These are phyloP conservation scores for Penicillium paradoxum DNA, from an alignment of 495 filamentous ascomycete species.

Conservation along the genomic window DNA sequence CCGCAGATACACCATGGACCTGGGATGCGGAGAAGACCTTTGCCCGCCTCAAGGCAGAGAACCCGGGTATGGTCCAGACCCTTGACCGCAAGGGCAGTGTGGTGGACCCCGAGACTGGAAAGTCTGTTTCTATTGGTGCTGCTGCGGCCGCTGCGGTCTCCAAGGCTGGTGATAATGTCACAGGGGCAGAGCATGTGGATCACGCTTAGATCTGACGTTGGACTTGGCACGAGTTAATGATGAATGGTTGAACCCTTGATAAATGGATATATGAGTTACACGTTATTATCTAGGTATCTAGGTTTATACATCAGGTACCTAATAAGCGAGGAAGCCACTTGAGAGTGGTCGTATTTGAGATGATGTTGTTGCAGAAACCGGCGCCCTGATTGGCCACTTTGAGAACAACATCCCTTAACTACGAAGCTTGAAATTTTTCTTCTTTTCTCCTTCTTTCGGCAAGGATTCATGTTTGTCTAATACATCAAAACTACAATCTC, in stretches of 20 bases:
- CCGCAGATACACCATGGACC: slow-evolving; percentile 52
- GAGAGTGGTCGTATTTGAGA: not conserved
- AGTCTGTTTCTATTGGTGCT: slow-evolving; percentile 14
- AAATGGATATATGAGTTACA: no score
- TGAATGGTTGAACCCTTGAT: not conserved
- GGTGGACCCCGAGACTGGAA: slow-evolving; percentile 45
- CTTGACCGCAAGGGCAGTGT: slow-evolving; percentile 43
- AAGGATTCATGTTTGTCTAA: not conserved
- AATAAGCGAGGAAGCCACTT: no score
- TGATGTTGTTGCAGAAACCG: not conserved
- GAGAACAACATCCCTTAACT: slow-evolving; percentile 13
- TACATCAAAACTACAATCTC: not conserved
- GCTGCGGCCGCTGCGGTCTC: slow-evolving; percentile 3
- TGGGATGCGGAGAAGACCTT: slow-evolving; percentile 63
- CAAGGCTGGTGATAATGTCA: slow-evolving; percentile 11
- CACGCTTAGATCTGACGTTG: slow-evolving; percentile 6
- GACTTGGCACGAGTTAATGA: not conserved
- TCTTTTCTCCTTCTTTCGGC: no score
- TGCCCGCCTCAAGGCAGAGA: slow-evolving; percentile 49
- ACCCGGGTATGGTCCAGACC: slow-evolving; percentile 43
- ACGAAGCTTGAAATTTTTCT: not conserved
- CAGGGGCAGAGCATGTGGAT: slow-evolving; percentile 26
- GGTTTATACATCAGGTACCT: no score
- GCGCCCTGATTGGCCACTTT: slow-evolving; percentile 31
- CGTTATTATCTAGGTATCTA: no score